These are phyloP conservation scores for Perilla frutescens DNA, from an alignment of 257 asterid genomes.

Conservation along the genomic window DNA sequence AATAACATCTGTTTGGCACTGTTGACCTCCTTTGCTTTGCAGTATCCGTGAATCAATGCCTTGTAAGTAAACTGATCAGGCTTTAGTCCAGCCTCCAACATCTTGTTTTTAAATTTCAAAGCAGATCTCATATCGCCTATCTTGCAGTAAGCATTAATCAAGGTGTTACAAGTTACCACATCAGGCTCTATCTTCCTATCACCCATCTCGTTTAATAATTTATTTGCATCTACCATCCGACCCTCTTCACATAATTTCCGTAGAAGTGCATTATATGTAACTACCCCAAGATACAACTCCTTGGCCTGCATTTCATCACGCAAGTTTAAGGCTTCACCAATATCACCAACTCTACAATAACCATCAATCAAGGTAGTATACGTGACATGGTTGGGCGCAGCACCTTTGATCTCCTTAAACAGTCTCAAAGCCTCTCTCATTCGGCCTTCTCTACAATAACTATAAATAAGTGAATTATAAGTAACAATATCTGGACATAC, in stretches of 20 bases:
- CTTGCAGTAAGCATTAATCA: conserved; percentile 88
- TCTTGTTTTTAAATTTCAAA: conserved; percentile 63
- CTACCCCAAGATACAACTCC: conserved; percentile 67
- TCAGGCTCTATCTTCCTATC: conserved; percentile 73
- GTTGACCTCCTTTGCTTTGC: conserved; percentile 59
- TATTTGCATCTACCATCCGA: conserved; percentile 68
- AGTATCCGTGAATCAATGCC: conserved; percentile 83
- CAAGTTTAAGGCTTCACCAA: conserved; percentile 65
- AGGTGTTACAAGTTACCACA: conserved; percentile 79
- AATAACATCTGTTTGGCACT: conserved; percentile 64
- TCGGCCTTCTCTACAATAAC: conserved; percentile 84
- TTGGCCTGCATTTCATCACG: conserved; percentile 69
- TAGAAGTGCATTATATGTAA: conserved; percentile 80
- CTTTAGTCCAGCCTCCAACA: conserved; percentile 76
- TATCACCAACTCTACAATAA: conserved; percentile 66
- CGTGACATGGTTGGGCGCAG: conserved; percentile 72
- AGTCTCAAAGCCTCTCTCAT: conserved; percentile 87
- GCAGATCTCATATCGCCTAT: conserved; percentile 83
- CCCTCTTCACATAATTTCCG: conserved; percentile 85
- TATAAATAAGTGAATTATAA: conserved; percentile 75
- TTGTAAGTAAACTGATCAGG: conserved; percentile 81
- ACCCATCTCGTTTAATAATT: conserved; percentile 67
- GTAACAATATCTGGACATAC: conserved; percentile 82
- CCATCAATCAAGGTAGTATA: conserved; percentile 91
- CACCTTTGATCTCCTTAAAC: conserved; percentile 69